Evolutionary conservation across 2,329 filamentous ascomycete genomes (phyloP), one percentile per base, ranked within the genome.

Genomic region (Paraphaeosphaeria sporulosa): DNA sequence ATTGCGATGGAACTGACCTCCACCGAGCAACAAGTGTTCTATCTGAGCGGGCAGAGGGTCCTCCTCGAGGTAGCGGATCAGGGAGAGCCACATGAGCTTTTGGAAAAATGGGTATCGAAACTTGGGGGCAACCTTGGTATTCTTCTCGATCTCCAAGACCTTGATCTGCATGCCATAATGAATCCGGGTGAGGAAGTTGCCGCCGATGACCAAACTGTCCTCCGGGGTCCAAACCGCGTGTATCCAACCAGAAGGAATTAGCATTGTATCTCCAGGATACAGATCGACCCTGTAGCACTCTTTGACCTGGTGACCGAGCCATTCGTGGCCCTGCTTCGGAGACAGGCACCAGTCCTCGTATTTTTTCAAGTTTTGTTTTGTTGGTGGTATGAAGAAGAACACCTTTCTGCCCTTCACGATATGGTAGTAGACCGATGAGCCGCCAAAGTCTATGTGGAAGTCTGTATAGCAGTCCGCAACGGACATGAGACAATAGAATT

Each of bases 261-360:
- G 79, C 85, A 90, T 90, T 3, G 88, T 90, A 70, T 90, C 88
- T 36, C 88, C 88, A 63, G 87, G 86, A 52, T 82, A 84, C 4
- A 90, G 81, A 71, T 90, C 87, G 46, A 90, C 87, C 50, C 88
- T 82, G 68, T 87, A 89, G 72, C 87, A 90, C 65, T 90, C 87
- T 62, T 88, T 88, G 19, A 87, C 87, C 65, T 88, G 83, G 59
- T 86, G 83, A 4, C 86, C 86, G 36, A 90, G 81, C 74, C 88
- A 90, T 13, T 87, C 89, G 62, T 84, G 86, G 61, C 89, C 88
- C 72, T 90, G 88, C 19, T 86, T 84, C 3, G 86, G 86, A 15
- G 87, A 88, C 59, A 88, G 86, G 72, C 87, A 90, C 88, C 88
- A 90, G 57, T 90, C 86, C 72, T 90, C 87, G 71, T 90, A 90